Evolutionary conservation across 257 asterid species (phyloP), one percentile per base, ranked within the genome.

Genomic region (Nyctanthes arbortristis): DNA sequence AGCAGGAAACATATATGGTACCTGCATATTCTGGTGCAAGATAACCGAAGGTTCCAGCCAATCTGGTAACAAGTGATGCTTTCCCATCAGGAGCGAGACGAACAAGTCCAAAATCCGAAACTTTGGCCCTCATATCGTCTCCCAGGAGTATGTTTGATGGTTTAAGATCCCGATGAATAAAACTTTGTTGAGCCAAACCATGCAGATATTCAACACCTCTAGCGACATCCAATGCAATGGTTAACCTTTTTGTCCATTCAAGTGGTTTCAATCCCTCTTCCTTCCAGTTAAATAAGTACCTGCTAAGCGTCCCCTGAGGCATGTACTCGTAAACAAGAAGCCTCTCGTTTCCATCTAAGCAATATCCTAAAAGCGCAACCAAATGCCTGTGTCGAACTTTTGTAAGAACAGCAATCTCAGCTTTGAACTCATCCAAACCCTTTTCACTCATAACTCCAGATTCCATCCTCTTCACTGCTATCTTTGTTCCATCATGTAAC

Each of bases 41-140:
- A 78, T 91, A 91, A 52, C 96, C 97, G 47, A 91, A 91, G 0
- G 97, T 92, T 63, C 97, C 97, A 0, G 96, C 98, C 70, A 92
- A 75, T 75, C 70, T 81, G 18, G 96, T 89, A 20, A 88, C 96
- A 37, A 89, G 72, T 0, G 96, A 86, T 32, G 92, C 96, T 70
- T 89, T 83, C 49, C 96, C 96, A 66, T 92, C 95, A 4, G 97
- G 96, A 28, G 94, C 96, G 68, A 87, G 92, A 29, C 94, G 89
- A 72, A 92, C 93, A 25, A 92, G 96, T 57, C 98, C 98, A 74
- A 92, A 92, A 74, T 92, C 96, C 0, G 96, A 84, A 66, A 92
- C 97, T 77, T 92, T 92, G 61, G 97, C 96, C 73, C 92, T 81
- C 94, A 92, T 80, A 83, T 89, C 98, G 75, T 89, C 96, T 30